Conservation (phyloP, 495 filamentous ascomycete species). For the Hypoxylon intermedium region DNA sequence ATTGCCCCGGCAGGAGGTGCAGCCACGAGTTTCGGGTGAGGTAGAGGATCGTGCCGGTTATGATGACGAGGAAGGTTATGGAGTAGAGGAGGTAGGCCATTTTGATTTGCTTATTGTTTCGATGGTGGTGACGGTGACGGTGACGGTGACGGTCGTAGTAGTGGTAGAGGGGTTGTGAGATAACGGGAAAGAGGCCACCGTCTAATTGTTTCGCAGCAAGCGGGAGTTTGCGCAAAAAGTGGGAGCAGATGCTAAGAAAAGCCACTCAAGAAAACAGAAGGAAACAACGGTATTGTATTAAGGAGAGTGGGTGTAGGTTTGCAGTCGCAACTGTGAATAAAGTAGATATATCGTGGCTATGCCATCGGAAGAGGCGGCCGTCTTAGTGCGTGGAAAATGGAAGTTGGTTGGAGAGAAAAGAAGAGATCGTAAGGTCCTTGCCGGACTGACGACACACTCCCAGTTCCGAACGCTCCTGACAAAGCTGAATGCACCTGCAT, state of each 20-base stretch:
- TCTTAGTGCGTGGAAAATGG: slow-evolving; percentile 1
- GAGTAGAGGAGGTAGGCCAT: slow-evolving; percentile 85
- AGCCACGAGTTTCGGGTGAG: slow-evolving; percentile 81
- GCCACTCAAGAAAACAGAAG: background rate
- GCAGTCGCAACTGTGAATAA: slow-evolving; percentile 4
- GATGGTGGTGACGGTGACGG: background rate
- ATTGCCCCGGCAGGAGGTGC: slow-evolving; percentile 65
- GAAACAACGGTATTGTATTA: background rate
- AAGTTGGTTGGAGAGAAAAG: slow-evolving; percentile 4
- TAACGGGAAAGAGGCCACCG: slow-evolving; percentile 8
- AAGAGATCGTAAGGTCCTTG: slow-evolving; percentile 11
- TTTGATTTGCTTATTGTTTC: slow-evolving; percentile 19
- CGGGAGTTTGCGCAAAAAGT: background rate
- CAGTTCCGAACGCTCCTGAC: background rate
- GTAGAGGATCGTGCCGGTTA: slow-evolving; percentile 71
- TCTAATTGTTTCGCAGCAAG: slow-evolving; percentile 4
- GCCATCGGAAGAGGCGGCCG: slow-evolving; percentile 35
- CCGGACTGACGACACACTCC: slow-evolving; percentile 18
- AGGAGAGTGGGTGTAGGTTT: slow-evolving; percentile 12
- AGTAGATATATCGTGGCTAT: slow-evolving; percentile 16
- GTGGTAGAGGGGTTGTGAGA: too few relatives aligned
- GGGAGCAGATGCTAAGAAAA: background rate
- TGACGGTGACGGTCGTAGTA: background rate
- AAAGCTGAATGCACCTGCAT: background rate
- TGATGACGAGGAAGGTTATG: slow-evolving; percentile 66